phyloP scores from a whole-genome alignment of 352 stramenopile genomes.

The Globisporangium radiosum region DNA sequence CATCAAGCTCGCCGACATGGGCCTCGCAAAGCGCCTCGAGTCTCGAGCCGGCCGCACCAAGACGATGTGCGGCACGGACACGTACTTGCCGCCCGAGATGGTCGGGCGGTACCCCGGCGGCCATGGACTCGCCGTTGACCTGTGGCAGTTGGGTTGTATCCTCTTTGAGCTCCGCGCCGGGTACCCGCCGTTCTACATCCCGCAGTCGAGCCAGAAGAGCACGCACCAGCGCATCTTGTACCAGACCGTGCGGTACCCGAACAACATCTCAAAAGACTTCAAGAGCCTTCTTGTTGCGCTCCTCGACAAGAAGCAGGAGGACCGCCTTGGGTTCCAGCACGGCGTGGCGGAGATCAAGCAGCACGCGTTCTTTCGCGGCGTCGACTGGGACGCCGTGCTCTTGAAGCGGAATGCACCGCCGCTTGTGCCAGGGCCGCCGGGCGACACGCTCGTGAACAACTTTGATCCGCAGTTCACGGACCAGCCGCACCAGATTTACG shows the following conservation, averaged over 20 bases:
- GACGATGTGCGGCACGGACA: conserved; percentile 88
- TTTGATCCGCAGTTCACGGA: conserved; percentile 85
- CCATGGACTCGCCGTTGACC: conserved; percentile 88
- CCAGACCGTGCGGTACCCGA: conserved; percentile 79
- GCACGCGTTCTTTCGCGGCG: conserved; percentile 69
- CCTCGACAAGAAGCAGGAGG: conserved; percentile 79
- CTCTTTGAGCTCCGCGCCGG: conserved; percentile 91
- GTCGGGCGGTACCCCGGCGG: conserved; percentile 61
- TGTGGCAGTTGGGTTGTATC: conserved; percentile 92
- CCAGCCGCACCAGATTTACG: conserved; percentile 77
- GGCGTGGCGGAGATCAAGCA: conserved; percentile 61
- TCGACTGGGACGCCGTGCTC: conserved; percentile 74
- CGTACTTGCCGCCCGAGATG: conserved; percentile 89
- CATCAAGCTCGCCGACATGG: conserved; percentile 90
- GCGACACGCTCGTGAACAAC: conserved; percentile 74
- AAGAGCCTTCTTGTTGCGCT: conserved; percentile 61
- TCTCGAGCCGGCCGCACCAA: conserved; percentile 66
- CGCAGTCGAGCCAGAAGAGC: conserved; percentile 82
- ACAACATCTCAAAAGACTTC: conserved; percentile 73
- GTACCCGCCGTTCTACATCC: conserved; percentile 90
- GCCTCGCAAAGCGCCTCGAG: conserved; percentile 85
- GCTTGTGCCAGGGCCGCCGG: conserved; percentile 51
- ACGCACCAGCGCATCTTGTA: conserved; percentile 90
- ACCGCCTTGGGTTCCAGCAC: conserved; percentile 55
- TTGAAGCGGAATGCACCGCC: conserved; percentile 55